Evolutionary conservation across 768 basidiomycete genomes (phyloP), one percentile per base, ranked within the genome.

Genomic region (Candolleomyces aberdarensis): DNA sequence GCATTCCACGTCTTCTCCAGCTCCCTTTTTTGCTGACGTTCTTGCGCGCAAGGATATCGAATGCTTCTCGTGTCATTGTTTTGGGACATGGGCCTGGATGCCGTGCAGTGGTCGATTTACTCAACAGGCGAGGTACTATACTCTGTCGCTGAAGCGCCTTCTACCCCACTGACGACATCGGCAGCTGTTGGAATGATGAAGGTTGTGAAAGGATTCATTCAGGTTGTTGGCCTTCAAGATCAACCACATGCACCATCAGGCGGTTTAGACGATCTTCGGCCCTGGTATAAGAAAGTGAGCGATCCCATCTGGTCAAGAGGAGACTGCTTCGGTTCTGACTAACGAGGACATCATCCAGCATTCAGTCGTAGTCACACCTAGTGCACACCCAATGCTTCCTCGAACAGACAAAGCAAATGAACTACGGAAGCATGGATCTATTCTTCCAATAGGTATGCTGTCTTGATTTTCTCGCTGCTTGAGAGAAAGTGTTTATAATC

Each of bases 51-150:
- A 95, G 93, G 61, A 78, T 96, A 64, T 89, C 88, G 6, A 80
- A 80, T 20, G 91, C 90, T 8, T 79, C 84, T 32, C 80, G 85
- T 46, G 83, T 99, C 13, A 75, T 98, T 40, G 69, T 99, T 10
- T 84, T 98, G 53, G 94, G 94, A 1, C 92, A 96, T 68, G 95
- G 95, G 11, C 85, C 87, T 1, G 95, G 93, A 0, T 93, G 92
- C 66, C 80, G 84, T 57, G 80, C 87, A 8, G 67, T 97, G 58
- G 85, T 93, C 73, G 83, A 89, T 36, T 79, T 98, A 51, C 77
- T 97, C 17, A 83, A 85, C 48, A 68, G 80, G 22, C 81, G 96
- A 72, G 77, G 95, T 95, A 5, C 5, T 7, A 71, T 52, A 80
- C 72, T 50, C 20, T 31, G 41, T n/a, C 36, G 39, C 57, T 9